A percentile compares a stretch with the other conserved stretches of the same genome.
phyloP scores from a whole-genome alignment of 257 asterid genomes.

The Fraxinus americana region DNA sequence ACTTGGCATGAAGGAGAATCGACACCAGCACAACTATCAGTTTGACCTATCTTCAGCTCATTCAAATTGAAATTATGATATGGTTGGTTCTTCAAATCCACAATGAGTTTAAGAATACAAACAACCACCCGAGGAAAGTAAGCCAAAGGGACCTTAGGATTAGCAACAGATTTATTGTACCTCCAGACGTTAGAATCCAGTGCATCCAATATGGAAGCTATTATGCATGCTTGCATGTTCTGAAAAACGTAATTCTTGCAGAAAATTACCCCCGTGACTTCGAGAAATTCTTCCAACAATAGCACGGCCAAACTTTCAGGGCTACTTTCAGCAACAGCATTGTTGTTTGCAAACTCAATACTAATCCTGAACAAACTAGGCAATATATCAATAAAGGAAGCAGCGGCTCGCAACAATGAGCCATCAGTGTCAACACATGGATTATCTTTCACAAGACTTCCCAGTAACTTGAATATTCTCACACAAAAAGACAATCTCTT shows the following conservation, averaged over 20 bases:
- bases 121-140: constrained; percentile 78
- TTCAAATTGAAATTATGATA: constrained; percentile 46
- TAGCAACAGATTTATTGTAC: constrained; percentile 47
- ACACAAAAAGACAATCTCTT: constrained; percentile 62
- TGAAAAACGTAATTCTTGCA: constrained; percentile 52
- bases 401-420: constrained; percentile 62
- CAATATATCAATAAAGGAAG: constrained; percentile 58
- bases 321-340: constrained; percentile 59
- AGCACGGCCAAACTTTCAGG: constrained; percentile 66
- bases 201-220: constrained; percentile 66
- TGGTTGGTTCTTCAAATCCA: constrained; percentile 61
- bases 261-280: constrained; percentile 58
- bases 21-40: constrained; percentile 27
- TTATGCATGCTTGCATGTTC: constrained; percentile 70
- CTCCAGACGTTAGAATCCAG: constrained; percentile 68
- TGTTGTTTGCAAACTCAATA: constrained; percentile 61
- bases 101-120: constrained; percentile 64
- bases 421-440: constrained; percentile 54
- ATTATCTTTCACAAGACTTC: constrained; percentile 54
- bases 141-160: constrained; percentile 68
- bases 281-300: constrained; percentile 80
- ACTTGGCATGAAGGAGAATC: constrained; percentile 59
- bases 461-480: constrained; percentile 73
- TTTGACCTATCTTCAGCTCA: constrained; percentile 39
- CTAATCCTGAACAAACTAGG: constrained; percentile 61